Conservation (phyloP, 2,329 filamentous ascomycete genomes). For the Epichloe aotearoae region DNA sequence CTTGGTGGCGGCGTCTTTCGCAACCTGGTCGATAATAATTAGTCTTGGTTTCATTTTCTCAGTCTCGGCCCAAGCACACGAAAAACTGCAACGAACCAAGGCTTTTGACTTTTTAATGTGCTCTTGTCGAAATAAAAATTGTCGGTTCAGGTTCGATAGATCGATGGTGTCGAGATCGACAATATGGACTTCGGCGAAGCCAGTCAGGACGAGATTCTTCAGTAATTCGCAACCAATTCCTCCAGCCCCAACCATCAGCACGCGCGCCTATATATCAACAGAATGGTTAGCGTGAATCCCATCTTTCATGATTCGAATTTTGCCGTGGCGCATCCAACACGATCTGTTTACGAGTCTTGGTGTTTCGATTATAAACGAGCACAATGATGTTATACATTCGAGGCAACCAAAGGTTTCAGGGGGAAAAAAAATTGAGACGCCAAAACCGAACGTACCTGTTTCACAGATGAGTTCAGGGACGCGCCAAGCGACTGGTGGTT, state of each 20-base stretch:
- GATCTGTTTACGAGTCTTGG: neutral
- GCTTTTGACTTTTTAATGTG: constrained; percentile 98
- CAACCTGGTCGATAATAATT: constrained; percentile 45
- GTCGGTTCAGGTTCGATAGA: constrained; percentile 90
- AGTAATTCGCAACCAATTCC: constrained; percentile 96
- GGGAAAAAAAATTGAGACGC: neutral
- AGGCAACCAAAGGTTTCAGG: neutral
- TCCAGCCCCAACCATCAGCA: constrained; percentile 90
- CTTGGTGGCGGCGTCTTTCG: constrained; percentile 76
- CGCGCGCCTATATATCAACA: constrained; percentile 47
- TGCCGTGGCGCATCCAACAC: neutral
- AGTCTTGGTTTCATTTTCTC: constrained; percentile 6
- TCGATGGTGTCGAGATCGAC: constrained; percentile 98
- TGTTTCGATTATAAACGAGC: neutral
- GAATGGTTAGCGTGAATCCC: neutral
- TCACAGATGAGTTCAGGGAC: constrained; percentile 50
- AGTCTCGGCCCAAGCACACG: neutral
- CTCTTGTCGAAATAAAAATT: constrained; percentile 91
- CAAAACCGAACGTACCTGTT: constrained; percentile 44
- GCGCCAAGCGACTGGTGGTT: constrained; percentile 55
- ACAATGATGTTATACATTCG: neutral
- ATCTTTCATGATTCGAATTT: too few relatives aligned
- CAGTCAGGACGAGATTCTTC: constrained; percentile 86
- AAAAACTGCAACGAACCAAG: constrained; percentile 45
- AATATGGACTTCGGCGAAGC: constrained; percentile 86